A percentile compares a stretch with the other conserved stretches of the same genome.
Evolutionary conservation across 352 stramenopile genomes (phyloP).

Genomic region (Nothophytophthora sp.): DNA sequence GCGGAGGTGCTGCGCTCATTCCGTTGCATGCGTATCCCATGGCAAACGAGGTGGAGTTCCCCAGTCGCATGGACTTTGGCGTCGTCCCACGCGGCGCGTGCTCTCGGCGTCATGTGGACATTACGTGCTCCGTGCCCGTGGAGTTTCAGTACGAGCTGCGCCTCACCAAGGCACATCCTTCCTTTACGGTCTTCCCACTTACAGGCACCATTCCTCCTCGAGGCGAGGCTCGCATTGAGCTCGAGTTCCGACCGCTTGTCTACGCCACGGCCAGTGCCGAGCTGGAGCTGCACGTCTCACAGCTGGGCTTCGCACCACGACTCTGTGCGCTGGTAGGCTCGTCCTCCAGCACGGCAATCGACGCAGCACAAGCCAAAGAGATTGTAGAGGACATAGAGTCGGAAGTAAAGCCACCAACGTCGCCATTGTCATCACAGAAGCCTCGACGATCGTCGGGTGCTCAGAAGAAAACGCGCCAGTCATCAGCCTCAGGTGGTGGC

Average conservation of each 20-base stretch:
- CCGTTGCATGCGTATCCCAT: slow-evolving; percentile 90
- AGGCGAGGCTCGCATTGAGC: slow-evolving; percentile 58
- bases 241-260: slow-evolving; percentile 72
- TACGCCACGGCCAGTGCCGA: slow-evolving; percentile 69
- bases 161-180: slow-evolving; percentile 61
- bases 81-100: slow-evolving; percentile 51
- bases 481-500: background rate
- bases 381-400: background rate
- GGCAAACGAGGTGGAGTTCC: slow-evolving; percentile 78
- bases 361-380: background rate
- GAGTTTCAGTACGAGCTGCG: slow-evolving; percentile 87
- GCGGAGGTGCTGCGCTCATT: slow-evolving; percentile 53
- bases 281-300: slow-evolving; percentile 72
- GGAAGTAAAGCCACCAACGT: background rate
- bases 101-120: slow-evolving; percentile 37
- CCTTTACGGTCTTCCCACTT: slow-evolving; percentile 80
- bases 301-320: slow-evolving; percentile 73
- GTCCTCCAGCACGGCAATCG: slow-evolving; percentile 34
- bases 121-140: slow-evolving; percentile 83
- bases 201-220: slow-evolving; percentile 70
- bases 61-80: slow-evolving; percentile 83
- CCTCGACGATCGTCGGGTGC: background rate
- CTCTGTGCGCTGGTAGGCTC: slow-evolving; percentile 66
- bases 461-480: slow-evolving; percentile 6
- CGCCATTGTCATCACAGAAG: slow-evolving; percentile 7